A percentile compares a stretch with the other conserved stretches of the same genome.
phyloP scores from a whole-genome alignment of 306 rosid genomes.

The Malus orientalis region DNA sequence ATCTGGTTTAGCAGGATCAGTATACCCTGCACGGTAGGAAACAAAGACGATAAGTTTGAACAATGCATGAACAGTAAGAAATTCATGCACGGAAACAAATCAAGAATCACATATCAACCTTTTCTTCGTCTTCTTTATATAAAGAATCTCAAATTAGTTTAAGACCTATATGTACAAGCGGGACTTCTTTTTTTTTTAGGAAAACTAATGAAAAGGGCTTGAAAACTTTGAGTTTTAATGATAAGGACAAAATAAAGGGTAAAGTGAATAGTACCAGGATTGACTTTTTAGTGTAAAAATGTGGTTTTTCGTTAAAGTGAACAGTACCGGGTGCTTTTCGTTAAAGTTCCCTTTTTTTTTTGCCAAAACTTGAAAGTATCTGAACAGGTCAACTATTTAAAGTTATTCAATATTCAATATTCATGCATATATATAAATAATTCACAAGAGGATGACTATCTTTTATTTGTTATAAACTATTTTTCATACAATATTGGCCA shows the following conservation, averaged over 20 bases:
- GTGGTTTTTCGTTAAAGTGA: too few species aligned
- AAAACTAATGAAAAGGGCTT: too few species aligned
- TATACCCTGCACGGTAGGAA: conserved; percentile 51
- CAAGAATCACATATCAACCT: background rate
- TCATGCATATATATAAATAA: background rate
- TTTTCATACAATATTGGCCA: background rate
- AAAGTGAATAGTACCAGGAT: too few species aligned
- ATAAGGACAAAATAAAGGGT: too few species aligned
- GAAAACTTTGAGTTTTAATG: too few species aligned
- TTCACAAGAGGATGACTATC: background rate
- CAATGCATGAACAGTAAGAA: background rate
- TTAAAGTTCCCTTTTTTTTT: background rate
- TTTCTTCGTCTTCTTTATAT: background rate
- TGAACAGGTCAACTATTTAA: background rate
- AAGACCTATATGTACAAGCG: background rate
- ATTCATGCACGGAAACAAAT: conserved; percentile 4
- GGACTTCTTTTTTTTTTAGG: background rate
- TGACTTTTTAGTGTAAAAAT: too few species aligned
- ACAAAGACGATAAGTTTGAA: conserved; percentile 5
- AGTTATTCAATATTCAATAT: background rate
- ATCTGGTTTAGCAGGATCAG: conserved; percentile 95
- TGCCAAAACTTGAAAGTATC: background rate
- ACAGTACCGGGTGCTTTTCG: too few species aligned
- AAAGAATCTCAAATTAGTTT: background rate
- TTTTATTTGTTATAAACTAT: background rate